Conservation (phyloP, 371 early-diverging fungal species). For the Mortierella sp. region DNA sequence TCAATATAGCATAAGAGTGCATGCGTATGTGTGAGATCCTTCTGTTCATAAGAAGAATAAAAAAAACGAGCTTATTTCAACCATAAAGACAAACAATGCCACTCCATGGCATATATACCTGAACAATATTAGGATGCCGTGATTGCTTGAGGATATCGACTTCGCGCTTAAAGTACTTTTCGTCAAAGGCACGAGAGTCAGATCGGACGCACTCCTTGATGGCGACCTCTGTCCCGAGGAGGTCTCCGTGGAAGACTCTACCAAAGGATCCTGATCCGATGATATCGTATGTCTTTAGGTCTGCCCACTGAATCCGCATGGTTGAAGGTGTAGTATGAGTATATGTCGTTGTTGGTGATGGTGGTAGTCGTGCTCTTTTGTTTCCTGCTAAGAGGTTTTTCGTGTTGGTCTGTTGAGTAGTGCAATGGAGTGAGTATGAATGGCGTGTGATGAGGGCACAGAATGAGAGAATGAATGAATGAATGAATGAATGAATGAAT, state of each 20-base stretch:
- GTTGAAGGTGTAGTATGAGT: neutral
- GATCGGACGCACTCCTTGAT: constrained; percentile 70
- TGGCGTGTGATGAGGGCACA: too few species aligned
- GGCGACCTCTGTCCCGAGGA: constrained; percentile 73
- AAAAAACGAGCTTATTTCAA: too few species aligned
- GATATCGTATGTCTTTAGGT: constrained; percentile 47
- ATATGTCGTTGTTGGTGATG: too few species aligned
- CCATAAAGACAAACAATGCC: too few species aligned
- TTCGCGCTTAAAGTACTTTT: constrained; percentile 71
- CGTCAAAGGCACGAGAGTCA: constrained; percentile 61
- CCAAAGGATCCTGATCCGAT: constrained; percentile 59
- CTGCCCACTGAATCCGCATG: constrained; percentile 57
- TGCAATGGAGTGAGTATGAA: too few species aligned
- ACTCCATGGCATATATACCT: constrained; percentile 45
- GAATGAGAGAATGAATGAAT: neutral
- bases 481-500: too few species aligned
- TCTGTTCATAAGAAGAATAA: too few species aligned
- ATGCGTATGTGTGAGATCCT: too few species aligned
- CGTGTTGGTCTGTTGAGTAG: too few species aligned
- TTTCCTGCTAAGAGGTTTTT: too few species aligned
- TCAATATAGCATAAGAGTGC: neutral
- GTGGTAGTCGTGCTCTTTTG: too few species aligned
- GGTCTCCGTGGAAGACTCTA: constrained; percentile 50
- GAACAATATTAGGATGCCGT: constrained; percentile 72
- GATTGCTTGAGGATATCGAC: constrained; percentile 66